A percentile compares a stretch with the other conserved stretches of the same genome.
Conservation (phyloP, 164 flowering plant species). For the Cinnamomum micranthum region DNA sequence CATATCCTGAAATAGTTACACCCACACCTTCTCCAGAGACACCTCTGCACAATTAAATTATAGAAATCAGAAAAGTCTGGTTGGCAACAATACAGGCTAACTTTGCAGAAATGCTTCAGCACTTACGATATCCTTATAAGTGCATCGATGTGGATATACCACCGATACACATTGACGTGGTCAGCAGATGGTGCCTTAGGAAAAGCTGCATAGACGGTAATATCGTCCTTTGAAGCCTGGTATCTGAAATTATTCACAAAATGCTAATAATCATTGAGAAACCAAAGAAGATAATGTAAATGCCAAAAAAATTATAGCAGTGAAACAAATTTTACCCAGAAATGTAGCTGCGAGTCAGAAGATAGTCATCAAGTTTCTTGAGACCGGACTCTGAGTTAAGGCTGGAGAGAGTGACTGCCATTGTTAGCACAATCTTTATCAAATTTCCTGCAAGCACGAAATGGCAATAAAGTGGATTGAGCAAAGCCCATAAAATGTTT, state of each 20-base stretch:
- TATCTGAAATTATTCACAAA: slow-evolving; percentile 34
- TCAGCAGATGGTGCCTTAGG: slow-evolving; percentile 50
- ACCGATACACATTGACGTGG: slow-evolving; percentile 64
- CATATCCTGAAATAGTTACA: slow-evolving; percentile 56
- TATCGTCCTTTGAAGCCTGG: slow-evolving; percentile 92
- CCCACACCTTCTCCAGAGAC: slow-evolving; percentile 86
- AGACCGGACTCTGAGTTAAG: slow-evolving; percentile 50
- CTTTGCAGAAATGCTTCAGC: neutral
- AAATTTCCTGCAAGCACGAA: neutral
- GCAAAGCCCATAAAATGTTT: no score
- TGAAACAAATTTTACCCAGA: slow-evolving; percentile 41
- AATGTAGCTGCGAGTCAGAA: slow-evolving; percentile 68
- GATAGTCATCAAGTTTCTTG: slow-evolving; percentile 74
- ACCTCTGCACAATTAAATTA: slow-evolving; percentile 41
- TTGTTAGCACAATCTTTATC: slow-evolving; percentile 18
- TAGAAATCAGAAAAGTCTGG: neutral
- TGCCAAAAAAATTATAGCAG: neutral
- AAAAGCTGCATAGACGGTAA: slow-evolving; percentile 62
- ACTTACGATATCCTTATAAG: slow-evolving; percentile 82
- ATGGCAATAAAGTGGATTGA: no score
- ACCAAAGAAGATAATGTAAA: neutral
- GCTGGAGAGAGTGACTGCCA: slow-evolving; percentile 60
- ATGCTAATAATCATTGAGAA: neutral
- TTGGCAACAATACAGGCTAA: no score
- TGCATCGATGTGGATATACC: slow-evolving; percentile 85